Evolutionary conservation across 2,329 filamentous ascomycete genomes (phyloP).

Genomic region (Polychaeton citri): DNA sequence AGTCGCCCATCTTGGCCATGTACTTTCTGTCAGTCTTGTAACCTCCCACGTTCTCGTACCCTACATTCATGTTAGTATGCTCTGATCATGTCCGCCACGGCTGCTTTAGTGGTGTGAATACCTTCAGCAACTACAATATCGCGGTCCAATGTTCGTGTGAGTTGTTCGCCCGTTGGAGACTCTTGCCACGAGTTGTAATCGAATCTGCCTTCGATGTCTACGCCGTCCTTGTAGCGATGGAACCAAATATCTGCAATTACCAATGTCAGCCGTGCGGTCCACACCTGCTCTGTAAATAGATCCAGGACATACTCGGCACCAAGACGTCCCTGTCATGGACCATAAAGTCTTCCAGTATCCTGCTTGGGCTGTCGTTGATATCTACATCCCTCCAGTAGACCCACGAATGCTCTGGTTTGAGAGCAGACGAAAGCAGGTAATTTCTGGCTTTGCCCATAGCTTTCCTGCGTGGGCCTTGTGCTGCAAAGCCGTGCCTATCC

Average conservation of each 20-base stretch:
- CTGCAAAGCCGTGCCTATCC: conserved; percentile 72
- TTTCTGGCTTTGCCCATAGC: conserved; percentile 84
- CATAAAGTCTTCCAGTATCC: conserved; percentile 88
- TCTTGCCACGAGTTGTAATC: conserved; percentile 99
- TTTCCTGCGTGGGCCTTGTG: conserved; percentile 81
- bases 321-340: conserved; percentile 86
- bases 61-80: too few relatives aligned
- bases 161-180: conserved; percentile 66
- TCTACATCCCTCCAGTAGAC: conserved; percentile 98
- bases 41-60: neutral
- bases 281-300: too few relatives aligned
- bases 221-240: conserved; percentile 65
- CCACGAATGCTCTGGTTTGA: conserved; percentile 94
- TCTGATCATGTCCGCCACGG: conserved; percentile 67
- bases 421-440: conserved; percentile 68
- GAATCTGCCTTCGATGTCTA: conserved; percentile 89
- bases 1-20: conserved; percentile 85
- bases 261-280: conserved; percentile 7
- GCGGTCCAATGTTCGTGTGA: conserved; percentile 61
- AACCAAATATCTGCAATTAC: conserved; percentile 74
- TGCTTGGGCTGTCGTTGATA: conserved; percentile 76
- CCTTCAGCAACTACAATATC: conserved; percentile 81
- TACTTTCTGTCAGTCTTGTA: conserved; percentile 82
- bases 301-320: conserved; percentile 78
- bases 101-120: conserved; percentile 19